phyloP scores from a whole-genome alignment of 768 basidiomycete genomes.

The Pisolithus tinctorius region DNA sequence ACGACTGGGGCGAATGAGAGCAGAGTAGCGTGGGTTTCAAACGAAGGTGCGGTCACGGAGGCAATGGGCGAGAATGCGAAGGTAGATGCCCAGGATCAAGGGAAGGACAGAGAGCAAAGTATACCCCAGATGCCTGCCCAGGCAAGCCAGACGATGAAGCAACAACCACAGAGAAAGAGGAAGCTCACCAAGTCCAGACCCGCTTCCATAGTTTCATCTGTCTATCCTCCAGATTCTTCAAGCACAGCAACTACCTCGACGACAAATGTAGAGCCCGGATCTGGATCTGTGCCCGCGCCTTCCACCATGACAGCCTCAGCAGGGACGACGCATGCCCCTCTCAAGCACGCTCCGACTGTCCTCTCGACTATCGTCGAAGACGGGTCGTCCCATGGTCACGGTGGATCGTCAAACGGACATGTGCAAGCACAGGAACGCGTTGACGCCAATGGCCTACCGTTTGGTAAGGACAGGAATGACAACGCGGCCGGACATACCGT shows the following conservation, averaged over 20 bases:
- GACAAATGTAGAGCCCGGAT: background rate
- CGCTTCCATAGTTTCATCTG: background rate
- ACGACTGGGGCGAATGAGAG: background rate
- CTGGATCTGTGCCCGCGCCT: too few relatives aligned
- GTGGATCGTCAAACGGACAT: background rate
- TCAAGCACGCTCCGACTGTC: background rate
- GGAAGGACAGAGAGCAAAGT: background rate
- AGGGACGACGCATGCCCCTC: background rate
- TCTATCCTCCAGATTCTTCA: background rate
- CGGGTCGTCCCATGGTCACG: background rate
- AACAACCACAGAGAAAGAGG: background rate
- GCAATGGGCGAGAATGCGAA: background rate
- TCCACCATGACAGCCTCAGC: background rate
- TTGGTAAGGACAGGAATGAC: background rate
- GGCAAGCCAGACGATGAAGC: background rate
- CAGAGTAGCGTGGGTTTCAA: background rate
- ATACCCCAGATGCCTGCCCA: background rate
- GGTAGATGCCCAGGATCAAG: background rate
- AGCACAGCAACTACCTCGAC: background rate
- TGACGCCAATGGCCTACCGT: too few relatives aligned
- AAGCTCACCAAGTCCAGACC: background rate
- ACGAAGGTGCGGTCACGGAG: background rate
- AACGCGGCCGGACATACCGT: background rate
- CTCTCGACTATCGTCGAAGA: background rate
- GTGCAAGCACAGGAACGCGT: background rate